Evolutionary conservation across 352 stramenopile genomes (phyloP).

Genomic region (Phytopythium helicoides): DNA sequence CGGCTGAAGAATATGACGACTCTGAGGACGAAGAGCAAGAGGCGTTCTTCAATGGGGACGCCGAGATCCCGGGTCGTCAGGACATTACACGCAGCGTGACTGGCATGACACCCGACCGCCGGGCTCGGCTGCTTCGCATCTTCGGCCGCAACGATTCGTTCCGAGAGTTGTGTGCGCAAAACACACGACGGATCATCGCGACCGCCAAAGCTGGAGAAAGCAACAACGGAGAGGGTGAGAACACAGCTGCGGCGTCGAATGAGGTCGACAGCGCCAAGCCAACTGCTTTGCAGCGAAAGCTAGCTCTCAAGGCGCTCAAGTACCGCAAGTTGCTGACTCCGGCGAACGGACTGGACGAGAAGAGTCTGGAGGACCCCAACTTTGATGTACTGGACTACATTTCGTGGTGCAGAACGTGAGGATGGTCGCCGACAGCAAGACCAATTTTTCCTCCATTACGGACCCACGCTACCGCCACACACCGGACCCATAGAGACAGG

Average conservation of each 20-base stretch:
- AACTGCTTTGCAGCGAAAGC: constrained; percentile 17
- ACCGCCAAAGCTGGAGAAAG: constrained; percentile 5
- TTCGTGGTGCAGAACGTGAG: constrained; percentile 22
- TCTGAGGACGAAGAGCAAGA: background rate
- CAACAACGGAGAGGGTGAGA: background rate
- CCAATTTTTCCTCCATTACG: background rate
- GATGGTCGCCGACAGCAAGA: background rate
- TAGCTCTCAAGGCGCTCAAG: constrained; percentile 34
- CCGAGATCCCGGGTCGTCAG: background rate
- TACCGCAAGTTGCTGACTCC: constrained; percentile 28
- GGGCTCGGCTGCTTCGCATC: constrained; percentile 19
- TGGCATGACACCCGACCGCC: background rate
- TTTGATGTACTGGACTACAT: constrained; percentile 35
- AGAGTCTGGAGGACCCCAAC: constrained; percentile 21
- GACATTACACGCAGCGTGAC: background rate
- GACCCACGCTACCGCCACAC: no score
- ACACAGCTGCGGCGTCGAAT: background rate
- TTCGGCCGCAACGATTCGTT: constrained; percentile 25
- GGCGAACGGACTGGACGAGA: constrained; percentile 24
- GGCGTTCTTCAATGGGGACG: background rate
- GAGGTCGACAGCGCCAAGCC: background rate
- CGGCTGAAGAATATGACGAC: background rate
- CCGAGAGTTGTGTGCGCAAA: constrained; percentile 19
- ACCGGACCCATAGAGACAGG: no score
- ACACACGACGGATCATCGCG: constrained; percentile 27